These are phyloP conservation scores for Eremomyces bilateralis DNA, from an alignment of 495 filamentous ascomycete genomes.

Conservation along the genomic window DNA sequence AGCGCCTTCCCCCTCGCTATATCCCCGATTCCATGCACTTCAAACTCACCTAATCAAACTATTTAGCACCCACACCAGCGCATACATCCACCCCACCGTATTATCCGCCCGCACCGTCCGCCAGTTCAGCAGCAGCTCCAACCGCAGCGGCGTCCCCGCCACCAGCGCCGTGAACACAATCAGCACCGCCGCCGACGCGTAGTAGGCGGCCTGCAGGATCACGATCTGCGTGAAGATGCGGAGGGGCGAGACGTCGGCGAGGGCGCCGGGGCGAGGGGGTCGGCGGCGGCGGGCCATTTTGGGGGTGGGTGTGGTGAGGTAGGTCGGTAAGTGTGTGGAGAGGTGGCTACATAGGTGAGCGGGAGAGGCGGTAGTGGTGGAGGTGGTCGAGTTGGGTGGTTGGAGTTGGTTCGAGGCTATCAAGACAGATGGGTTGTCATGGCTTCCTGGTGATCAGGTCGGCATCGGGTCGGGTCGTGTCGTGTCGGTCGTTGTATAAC, in stretches of 20 bases:
- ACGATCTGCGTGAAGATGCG: slow-evolving; percentile 75
- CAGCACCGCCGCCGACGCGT: slow-evolving; percentile 47
- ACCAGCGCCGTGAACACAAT: slow-evolving; percentile 80
- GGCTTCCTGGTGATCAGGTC: no score
- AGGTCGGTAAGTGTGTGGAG: no score
- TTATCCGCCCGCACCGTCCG: slow-evolving; percentile 68
- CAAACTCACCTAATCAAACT: slow-evolving; percentile 55
- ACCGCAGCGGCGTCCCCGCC: slow-evolving; percentile 45
- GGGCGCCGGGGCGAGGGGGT: slow-evolving; percentile 55
- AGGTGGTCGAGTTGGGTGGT: no score
- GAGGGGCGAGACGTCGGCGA: slow-evolving; percentile 61
- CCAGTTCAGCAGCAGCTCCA: slow-evolving; percentile 64
- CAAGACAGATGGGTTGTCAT: no score
- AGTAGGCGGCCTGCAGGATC: slow-evolving; percentile 68
- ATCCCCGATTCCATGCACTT: no score
- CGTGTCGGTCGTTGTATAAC: no score
- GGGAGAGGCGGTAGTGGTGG: no score
- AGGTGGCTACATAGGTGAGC: no score
- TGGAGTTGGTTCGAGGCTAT: no score
- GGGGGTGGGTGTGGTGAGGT: no score
- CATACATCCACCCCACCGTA: slow-evolving; percentile 77
- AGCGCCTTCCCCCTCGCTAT: no score
- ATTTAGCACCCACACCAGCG: slow-evolving; percentile 68
- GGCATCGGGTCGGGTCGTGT: no score
- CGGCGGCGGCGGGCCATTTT: slow-evolving; percentile 65